Evolutionary conservation across 192 early-diverging fungal genomes (phyloP).

Genomic region (Umbelopsis vinacea): DNA sequence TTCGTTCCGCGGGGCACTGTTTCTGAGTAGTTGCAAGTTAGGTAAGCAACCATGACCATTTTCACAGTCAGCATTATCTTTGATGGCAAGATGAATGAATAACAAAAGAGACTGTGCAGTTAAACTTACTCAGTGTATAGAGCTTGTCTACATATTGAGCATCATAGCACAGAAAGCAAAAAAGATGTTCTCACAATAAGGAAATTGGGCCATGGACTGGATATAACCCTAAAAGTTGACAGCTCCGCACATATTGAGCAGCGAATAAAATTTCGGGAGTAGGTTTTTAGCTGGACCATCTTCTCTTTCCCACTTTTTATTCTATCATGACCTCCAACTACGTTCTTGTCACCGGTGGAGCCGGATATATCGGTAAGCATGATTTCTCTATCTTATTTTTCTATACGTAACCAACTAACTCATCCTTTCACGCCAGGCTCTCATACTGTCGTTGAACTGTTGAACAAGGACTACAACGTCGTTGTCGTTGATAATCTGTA

Average conservation of each 20-base stretch:
- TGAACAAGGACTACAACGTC: constrained; percentile 69
- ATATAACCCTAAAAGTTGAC: background rate
- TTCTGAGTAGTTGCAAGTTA: too few species aligned
- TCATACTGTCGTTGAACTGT: constrained; percentile 86
- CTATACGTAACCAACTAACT: too few species aligned
- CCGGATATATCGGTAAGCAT: constrained; percentile 81
- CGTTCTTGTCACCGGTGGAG: constrained; percentile 70
- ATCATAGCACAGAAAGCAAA: too few species aligned
- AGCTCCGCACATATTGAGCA: background rate
- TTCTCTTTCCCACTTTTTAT: too few species aligned
- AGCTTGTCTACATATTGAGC: too few species aligned
- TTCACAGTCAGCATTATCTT: too few species aligned
- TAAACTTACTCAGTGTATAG: too few species aligned
- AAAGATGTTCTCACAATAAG: background rate
- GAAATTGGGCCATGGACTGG: constrained; percentile 5
- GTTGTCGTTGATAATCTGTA: constrained; percentile 91
- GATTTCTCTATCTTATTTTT: too few species aligned
- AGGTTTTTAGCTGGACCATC: background rate
- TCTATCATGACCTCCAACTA: constrained; percentile 13
- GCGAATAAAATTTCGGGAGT: background rate
- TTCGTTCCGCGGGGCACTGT: too few species aligned
- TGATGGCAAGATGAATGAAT: too few species aligned
- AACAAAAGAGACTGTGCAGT: too few species aligned
- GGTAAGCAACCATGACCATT: too few species aligned
- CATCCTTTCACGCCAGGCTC: constrained; percentile 47